Evolutionary conservation across 345 rosid genomes (phyloP).

Genomic region (Arabis alpina): DNA sequence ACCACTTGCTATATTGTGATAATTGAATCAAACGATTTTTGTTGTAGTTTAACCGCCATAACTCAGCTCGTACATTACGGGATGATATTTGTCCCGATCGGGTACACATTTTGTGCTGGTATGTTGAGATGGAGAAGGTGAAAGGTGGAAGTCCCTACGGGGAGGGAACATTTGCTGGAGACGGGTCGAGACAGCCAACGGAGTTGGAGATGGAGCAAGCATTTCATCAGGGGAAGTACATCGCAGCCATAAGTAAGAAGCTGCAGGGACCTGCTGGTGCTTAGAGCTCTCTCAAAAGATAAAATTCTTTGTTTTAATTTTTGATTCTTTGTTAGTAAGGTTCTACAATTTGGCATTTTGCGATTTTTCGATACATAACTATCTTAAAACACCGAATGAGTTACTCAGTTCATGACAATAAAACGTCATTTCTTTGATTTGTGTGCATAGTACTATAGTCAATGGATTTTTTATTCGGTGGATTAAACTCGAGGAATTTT

Average conservation of each 20-base stretch:
- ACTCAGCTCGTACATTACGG: conserved; percentile 97
- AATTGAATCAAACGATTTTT: neutral
- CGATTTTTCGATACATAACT: neutral
- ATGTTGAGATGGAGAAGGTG: conserved; percentile 92
- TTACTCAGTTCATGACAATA: conserved; percentile 19
- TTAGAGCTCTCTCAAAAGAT: conserved; percentile 29
- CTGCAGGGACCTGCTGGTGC: conserved; percentile 62
- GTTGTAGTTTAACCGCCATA: conserved; percentile 73
- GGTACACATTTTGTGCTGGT: conserved; percentile 92
- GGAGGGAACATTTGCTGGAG: conserved; percentile 87
- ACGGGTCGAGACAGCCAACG: conserved; percentile 82
- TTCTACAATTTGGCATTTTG: conserved; percentile 11
- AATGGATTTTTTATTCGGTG: neutral
- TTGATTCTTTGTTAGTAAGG: conserved; percentile 23
- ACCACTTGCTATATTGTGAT: neutral
- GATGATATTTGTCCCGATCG: conserved; percentile 86
- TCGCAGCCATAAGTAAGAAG: conserved; percentile 80
- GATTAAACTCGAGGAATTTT: too few relatives aligned
- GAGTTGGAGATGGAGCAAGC: conserved; percentile 82
- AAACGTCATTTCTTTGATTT: conserved; percentile 8
- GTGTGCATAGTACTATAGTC: neutral
- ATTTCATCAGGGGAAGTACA: conserved; percentile 94
- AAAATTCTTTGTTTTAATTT: neutral
- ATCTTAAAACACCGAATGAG: conserved; percentile 1
- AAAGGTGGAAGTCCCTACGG: conserved; percentile 97